Evolutionary conservation across 2,329 filamentous ascomycete genomes (phyloP).

Genomic region (Bimuria novae-zelandiae): DNA sequence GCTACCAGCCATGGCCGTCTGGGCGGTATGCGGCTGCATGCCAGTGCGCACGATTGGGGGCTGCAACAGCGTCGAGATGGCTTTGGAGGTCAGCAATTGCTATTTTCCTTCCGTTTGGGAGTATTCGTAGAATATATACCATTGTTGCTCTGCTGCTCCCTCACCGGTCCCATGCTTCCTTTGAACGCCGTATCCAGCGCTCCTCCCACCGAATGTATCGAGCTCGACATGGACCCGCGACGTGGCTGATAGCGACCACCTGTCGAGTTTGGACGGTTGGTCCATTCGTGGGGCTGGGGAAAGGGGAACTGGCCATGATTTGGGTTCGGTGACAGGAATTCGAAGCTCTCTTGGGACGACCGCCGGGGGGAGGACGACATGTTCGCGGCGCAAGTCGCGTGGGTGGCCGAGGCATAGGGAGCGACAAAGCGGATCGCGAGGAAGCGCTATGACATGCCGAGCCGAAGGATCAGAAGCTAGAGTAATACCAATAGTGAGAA

Average conservation of each 20-base stretch:
- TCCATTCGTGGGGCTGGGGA: slow-evolving; percentile 62
- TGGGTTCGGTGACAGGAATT: slow-evolving; percentile 50
- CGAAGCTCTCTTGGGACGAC: slow-evolving; percentile 55
- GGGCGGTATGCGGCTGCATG: slow-evolving; percentile 75
- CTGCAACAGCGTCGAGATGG: slow-evolving; percentile 92
- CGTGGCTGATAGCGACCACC: slow-evolving; percentile 59
- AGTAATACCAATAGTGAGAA: neutral
- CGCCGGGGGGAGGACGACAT: slow-evolving; percentile 51
- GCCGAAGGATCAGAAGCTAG: neutral
- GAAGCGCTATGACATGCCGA: slow-evolving; percentile 13
- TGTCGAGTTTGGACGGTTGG: slow-evolving; percentile 53
- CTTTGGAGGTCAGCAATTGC: slow-evolving; percentile 48
- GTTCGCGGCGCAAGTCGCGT: slow-evolving; percentile 34
- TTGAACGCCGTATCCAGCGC: slow-evolving; percentile 71
- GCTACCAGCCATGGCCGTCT: slow-evolving; percentile 65
- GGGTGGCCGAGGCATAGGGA: slow-evolving; percentile 43
- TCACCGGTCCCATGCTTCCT: slow-evolving; percentile 62
- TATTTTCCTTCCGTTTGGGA: neutral
- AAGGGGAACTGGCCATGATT: slow-evolving; percentile 57
- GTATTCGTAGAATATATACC: slow-evolving; percentile 53
- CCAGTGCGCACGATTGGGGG: slow-evolving; percentile 89
- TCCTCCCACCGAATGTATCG: slow-evolving; percentile 85
- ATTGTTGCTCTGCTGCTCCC: slow-evolving; percentile 84
- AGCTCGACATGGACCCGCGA: slow-evolving; percentile 84
- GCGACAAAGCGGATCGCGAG: slow-evolving; percentile 10